Evolutionary conservation across 2,329 filamentous ascomycete species (phyloP), one percentile per base, ranked within the genome.

Genomic region (Aspergillus ochraceus): DNA sequence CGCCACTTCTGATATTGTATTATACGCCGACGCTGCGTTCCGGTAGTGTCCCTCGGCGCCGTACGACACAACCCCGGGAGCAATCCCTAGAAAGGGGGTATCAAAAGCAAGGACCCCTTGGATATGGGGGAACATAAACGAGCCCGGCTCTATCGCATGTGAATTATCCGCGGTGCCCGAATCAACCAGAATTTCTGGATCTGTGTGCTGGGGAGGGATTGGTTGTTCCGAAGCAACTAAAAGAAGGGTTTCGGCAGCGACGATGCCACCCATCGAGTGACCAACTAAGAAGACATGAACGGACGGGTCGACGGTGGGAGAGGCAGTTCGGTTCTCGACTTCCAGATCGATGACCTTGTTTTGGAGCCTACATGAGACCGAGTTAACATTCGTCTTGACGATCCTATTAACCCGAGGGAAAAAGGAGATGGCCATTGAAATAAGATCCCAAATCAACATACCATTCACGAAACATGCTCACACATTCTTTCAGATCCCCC

Each of bases 281-380:
- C 93, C 93, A 59, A 96, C 80, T 17, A 97, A 84, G 51, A 97
- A 84, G 29, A 90, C 89, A 70, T 88, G 88, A 20, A 97, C 91
- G 0, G 89, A 92, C 5, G 92, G 92, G 62, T 96, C 91, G 64
- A 96, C 84, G 0, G 91, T 96, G 0, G 93, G 93, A 5, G 90
- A 93, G 1, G 90, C 86, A 0, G 92, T 94, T 50, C 84, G 83
- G 66, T 90, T 90, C 29, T 84, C 87, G 59, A 97, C 93, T 77
- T 99, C 94, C 69, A 97, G 82, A 75, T 98, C 95, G 68, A 98
- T 97, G 68, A 98, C 91, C 69, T 91, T 91, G 72, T 97, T 89
- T 66, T 93, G 87, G 17, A 98, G 86, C 91, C 89, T 92, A 47
- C 9, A 57, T 32, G 24, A 1, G 20, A 52, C 22, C 12, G 20